Evolutionary conservation across 163 green algal species (phyloP), one percentile per base, ranked within the genome.

Genomic region (Chlorella variabilis): DNA sequence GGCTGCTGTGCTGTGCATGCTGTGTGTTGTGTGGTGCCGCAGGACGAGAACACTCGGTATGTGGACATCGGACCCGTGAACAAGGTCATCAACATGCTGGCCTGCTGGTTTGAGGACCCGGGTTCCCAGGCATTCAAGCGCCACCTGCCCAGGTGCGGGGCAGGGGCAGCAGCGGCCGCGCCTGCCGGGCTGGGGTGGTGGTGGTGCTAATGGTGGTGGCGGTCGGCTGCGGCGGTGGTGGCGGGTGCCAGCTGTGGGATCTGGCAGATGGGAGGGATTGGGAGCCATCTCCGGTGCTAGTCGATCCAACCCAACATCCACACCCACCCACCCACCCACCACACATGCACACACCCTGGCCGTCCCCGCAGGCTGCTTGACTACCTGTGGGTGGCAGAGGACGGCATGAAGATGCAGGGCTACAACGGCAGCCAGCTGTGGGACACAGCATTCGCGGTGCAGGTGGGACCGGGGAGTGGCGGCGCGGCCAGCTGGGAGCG

Each of bases 331-430:
- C n/a, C n/a, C n/a, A n/a, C n/a, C n/a, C n/a, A n/a, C n/a, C n/a
- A n/a, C n/a, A n/a, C n/a, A n/a, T n/a, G n/a, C n/a, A n/a, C n/a
- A n/a, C n/a, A n/a, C n/a, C n/a, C n/a, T n/a, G n/a, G n/a, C n/a
- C n/a, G 5, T 17, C 23, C 25, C 20, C 13, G 33, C 76, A 82
- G 76, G 15, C 48, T 98, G 59, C 45, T 88, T 25, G 97, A 99
- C 89, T 99, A 98, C 90, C 88, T 99, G 49, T 99, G 97, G 97
- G 82, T 99, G 59, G 97, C 97, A 5, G 97, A 99, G 89, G 97
- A 99, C 69, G 97, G 94, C 81, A 98, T 98, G 91, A 99, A 99
- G 90, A 99, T 99, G 97, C 94, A 98, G 89, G 96, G 97, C 15
- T 99, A 99, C 92, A 99, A 99, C 86, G 96, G 96, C 79, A 94